phyloP scores from a whole-genome alignment of 495 filamentous ascomycete species.

The Aspergillus heteromorphus region DNA sequence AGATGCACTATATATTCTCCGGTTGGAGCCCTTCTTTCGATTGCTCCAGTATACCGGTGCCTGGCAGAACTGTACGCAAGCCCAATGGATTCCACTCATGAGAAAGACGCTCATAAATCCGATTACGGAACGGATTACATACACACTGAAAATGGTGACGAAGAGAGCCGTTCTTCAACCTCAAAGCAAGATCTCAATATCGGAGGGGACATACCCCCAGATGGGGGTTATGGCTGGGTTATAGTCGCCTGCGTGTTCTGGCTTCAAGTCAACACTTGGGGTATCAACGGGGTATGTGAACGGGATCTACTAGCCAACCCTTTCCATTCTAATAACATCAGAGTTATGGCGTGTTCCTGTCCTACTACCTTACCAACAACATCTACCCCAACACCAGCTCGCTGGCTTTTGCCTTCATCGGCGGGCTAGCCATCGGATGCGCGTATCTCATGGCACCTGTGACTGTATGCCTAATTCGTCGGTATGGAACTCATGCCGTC shows the following conservation, averaged over 20 bases:
- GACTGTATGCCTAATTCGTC: constrained; percentile 48
- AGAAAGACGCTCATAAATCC: background rate
- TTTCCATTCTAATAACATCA: constrained; percentile 13
- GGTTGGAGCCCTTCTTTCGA: background rate
- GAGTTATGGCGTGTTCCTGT: constrained; percentile 61
- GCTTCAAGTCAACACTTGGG: constrained; percentile 58
- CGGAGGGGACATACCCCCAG: constrained; percentile 22
- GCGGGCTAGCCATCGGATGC: constrained; percentile 58
- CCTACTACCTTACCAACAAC: constrained; percentile 56
- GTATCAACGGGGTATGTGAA: constrained; percentile 46
- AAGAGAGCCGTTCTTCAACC: background rate
- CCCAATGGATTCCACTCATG: background rate
- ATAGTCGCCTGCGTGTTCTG: constrained; percentile 46
- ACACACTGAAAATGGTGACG: background rate
- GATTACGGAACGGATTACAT: background rate
- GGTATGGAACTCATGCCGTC: constrained; percentile 44
- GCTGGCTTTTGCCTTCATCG: constrained; percentile 62
- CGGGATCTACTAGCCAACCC: background rate
- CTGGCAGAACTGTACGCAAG: background rate
- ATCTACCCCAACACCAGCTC: constrained; percentile 48
- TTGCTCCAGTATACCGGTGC: background rate
- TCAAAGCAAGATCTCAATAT: background rate
- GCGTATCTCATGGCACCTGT: constrained; percentile 56
- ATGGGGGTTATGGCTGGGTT: constrained; percentile 61
- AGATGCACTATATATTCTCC: background rate